phyloP scores from a whole-genome alignment of 495 filamentous ascomycete genomes.

The Lepraria neglecta region DNA sequence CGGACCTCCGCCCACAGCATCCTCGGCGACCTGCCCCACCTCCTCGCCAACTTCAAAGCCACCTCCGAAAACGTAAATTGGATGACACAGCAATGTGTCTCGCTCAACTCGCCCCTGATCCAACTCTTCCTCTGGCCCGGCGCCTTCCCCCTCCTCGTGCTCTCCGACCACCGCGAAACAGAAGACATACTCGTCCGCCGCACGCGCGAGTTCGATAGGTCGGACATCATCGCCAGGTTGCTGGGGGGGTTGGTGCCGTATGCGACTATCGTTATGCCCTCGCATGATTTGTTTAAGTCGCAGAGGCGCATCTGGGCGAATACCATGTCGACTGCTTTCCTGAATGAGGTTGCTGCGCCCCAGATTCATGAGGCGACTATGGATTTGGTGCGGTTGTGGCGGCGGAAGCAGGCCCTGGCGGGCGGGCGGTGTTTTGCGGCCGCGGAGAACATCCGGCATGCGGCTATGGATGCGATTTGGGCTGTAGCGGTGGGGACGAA shows the following conservation, averaged over 20 bases:
- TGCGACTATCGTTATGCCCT: constrained; percentile 29
- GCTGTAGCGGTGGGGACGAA: not conserved
- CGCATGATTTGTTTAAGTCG: constrained; percentile 17
- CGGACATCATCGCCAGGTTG: constrained; percentile 23
- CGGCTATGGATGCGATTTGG: not conserved
- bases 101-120: not conserved
- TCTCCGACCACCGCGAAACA: constrained; percentile 32
- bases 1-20: not conserved
- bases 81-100: not conserved
- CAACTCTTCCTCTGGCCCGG: constrained; percentile 3
- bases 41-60: not conserved
- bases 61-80: not conserved
- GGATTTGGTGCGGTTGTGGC: constrained; percentile 36
- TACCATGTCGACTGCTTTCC: constrained; percentile 29
- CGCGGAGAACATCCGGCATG: constrained; percentile 30
- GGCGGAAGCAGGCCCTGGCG: constrained; percentile 31
- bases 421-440: constrained; percentile 34
- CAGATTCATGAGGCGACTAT: constrained; percentile 29
- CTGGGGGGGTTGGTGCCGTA: constrained; percentile 31
- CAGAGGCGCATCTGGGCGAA: not conserved
- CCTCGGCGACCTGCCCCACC: not conserved
- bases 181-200: constrained; percentile 37
- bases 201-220: constrained; percentile 37
- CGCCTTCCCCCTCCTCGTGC: not conserved
- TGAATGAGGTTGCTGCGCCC: constrained; percentile 33